Conservation (phyloP, 139 green algal species). For the Dunaliella sp. region DNA sequence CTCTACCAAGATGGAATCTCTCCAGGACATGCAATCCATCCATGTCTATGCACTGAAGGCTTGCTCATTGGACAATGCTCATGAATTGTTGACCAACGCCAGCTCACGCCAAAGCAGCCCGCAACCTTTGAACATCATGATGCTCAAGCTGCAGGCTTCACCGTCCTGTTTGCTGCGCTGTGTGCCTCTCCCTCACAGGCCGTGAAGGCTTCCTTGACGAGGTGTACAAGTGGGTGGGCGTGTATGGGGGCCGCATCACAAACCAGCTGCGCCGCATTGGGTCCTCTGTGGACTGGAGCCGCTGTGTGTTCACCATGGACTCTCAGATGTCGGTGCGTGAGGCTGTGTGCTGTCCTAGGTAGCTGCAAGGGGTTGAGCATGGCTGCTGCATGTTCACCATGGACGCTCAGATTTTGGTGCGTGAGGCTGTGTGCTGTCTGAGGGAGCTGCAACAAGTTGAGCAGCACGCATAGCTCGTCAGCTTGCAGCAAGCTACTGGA, state of each 20-base stretch:
- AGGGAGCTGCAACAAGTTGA: too few species aligned
- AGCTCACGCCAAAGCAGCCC: neutral
- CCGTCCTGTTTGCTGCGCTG: neutral
- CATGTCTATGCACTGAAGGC: too few species aligned
- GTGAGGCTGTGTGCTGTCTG: neutral
- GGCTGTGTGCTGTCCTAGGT: neutral
- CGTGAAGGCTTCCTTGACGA: conserved; percentile 88
- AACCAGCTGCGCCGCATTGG: conserved; percentile 89
- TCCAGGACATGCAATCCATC: too few species aligned
- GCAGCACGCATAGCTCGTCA: too few species aligned
- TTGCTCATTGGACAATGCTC: neutral
- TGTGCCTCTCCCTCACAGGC: conserved; percentile 47
- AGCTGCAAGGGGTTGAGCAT: too few species aligned
- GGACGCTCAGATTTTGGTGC: conserved; percentile 82
- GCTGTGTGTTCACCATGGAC: conserved; percentile 96
- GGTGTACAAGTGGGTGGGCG: conserved; percentile 85
- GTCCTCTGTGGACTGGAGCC: conserved; percentile 86
- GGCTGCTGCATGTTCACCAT: conserved; percentile 91
- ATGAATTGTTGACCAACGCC: neutral
- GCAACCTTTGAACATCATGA: too few species aligned
- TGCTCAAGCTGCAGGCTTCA: too few species aligned
- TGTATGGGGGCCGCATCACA: conserved; percentile 87
- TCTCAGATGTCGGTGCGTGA: conserved; percentile 66
- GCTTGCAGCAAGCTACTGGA: too few species aligned
- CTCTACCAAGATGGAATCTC: too few species aligned